Base-by-base conservation (phyloP, 768 basidiomycete genomes). In the Serpula lacrymans region DNA sequence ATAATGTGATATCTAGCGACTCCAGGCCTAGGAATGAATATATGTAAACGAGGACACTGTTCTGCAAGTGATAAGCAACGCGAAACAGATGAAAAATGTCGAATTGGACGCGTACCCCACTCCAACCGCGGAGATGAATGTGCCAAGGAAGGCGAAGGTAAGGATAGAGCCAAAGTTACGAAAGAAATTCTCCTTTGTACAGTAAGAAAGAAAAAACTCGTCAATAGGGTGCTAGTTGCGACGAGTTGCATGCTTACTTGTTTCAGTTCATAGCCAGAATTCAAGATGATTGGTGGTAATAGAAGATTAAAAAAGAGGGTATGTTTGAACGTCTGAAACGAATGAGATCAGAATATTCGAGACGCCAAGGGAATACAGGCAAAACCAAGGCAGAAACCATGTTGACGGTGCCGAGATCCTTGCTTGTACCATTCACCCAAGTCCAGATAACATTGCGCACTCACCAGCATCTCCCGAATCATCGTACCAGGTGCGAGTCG, bases 281-380 rank as follows among this genome's bases (percentile, higher is more conserved):
- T 96, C 28, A 99, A 70, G 57, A 99, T 99, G 60, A 99, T 99
- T 1, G 96, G 96, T 5, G 95, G 96, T 4, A 98, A 78, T n/a
- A 99, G 72, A 16, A 98, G 74, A 63, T 99, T 98, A 74, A 98
- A 96, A 72, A 99, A 95, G 36, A 98, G 72, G 3, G 95, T 97
- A 57, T 95, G 91, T 60, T 88, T 90, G 75, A 95, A 95, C 7
- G 89, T 93, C 93, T 95, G 54, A 16, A 11, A 42, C 11, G n/a
- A 6, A 18, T 33, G 31, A 33, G 31, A 33, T 13, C 18, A n/a
- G 17, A 20, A 20, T 20, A 20, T 37, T 24, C n/a, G 35, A 7
- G 10, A 14, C 33, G 7, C 23, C 35, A 22, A 21, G 10, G 6
- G n/a, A 37, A 20, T 21, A 37, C 33, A 18, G 9, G 33, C 25